A percentile compares a stretch with the other conserved stretches of the same genome.
phyloP scores from a whole-genome alignment of 495 filamentous ascomycete genomes.

The Jackrogersella minutella region DNA sequence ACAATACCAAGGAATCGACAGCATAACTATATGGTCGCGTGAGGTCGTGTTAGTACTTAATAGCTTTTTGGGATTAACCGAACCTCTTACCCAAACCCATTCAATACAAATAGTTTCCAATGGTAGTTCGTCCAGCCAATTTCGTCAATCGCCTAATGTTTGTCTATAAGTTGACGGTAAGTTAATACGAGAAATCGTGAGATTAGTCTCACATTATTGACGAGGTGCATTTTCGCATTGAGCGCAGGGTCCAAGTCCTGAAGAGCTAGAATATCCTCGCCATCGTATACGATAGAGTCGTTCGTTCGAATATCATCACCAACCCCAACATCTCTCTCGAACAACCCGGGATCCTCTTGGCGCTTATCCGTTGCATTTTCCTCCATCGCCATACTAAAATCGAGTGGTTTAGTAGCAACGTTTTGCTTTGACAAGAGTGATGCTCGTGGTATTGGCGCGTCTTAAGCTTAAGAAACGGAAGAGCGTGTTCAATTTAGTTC shows the following conservation, averaged over 20 bases:
- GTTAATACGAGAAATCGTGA: neutral
- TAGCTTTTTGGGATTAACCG: neutral
- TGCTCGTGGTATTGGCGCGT: neutral
- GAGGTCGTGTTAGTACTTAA: constrained; percentile 19
- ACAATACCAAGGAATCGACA: constrained; percentile 72
- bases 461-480: neutral
- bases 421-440: neutral
- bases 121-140: constrained; percentile 76
- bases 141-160: constrained; percentile 69
- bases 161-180: constrained; percentile 14
- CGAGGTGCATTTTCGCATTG: constrained; percentile 71
- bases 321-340: constrained; percentile 31
- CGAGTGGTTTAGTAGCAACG: neutral
- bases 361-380: constrained; percentile 10
- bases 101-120: constrained; percentile 70
- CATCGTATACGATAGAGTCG: constrained; percentile 30
- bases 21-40: constrained; percentile 59
- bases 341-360: constrained; percentile 12
- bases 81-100: constrained; percentile 69
- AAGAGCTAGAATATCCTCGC: constrained; percentile 59
- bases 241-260: constrained; percentile 68
- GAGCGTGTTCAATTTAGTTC: neutral
- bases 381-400: constrained; percentile 17
- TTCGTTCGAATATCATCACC: constrained; percentile 13
- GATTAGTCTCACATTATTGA: constrained; percentile 67